Conservation (phyloP, 129 eudicot genomes). For the Arctium lappa region DNA sequence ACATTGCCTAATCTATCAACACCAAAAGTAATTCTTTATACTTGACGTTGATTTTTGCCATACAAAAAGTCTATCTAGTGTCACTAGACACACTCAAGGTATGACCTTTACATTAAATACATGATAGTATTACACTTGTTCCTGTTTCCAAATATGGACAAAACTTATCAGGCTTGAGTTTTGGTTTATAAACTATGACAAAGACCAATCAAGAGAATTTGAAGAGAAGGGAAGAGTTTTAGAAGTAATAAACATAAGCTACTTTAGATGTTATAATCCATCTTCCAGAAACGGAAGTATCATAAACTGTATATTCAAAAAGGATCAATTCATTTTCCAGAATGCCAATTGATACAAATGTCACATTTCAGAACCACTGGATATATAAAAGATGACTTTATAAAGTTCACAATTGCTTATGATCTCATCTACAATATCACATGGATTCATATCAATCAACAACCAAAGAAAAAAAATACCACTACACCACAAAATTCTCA, state of each 20-base stretch:
- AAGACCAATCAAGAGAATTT: not conserved
- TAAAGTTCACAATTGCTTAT: not conserved
- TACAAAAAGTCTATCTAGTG: not conserved
- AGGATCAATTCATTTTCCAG: not conserved
- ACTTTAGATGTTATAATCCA: not conserved
- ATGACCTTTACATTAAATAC: not conserved
- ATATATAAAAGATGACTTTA: not conserved
- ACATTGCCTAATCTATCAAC: not conserved
- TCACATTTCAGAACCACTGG: not conserved
- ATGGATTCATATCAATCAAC: not conserved
- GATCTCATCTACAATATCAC: not conserved
- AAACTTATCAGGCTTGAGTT: not conserved
- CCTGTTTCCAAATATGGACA: not conserved
- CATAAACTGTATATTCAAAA: not conserved
- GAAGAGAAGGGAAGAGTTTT: not conserved
- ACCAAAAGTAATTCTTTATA: not conserved
- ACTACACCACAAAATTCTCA: not conserved
- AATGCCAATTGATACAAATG: not conserved
- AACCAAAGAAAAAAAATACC: not conserved
- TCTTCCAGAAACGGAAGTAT: not conserved
- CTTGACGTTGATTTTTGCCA: not conserved
- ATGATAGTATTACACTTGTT: not conserved
- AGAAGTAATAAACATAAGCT: not conserved
- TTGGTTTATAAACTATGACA: not conserved
- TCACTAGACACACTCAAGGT: not conserved